phyloP scores from a whole-genome alignment of 2,329 filamentous ascomycete species.

The Monosporascus sp. region DNA sequence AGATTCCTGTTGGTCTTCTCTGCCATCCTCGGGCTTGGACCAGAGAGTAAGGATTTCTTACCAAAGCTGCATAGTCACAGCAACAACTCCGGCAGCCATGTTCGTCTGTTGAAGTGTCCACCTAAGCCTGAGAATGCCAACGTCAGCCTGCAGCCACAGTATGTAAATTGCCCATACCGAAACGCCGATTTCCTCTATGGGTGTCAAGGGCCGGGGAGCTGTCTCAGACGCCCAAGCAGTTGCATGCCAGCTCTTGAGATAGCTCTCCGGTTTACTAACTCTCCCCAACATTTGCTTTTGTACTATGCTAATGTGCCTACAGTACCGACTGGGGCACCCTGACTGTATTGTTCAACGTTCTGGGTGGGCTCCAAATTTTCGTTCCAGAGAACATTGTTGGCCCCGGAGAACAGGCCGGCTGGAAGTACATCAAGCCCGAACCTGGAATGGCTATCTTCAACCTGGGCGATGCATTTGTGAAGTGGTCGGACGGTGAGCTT shows the following conservation, averaged over 20 bases:
- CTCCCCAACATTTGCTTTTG: background rate
- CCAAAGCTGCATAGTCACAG: slow-evolving; percentile 10
- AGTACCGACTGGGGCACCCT: slow-evolving; percentile 11
- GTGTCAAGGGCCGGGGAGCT: too few species aligned
- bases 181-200: too few species aligned
- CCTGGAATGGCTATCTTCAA: slow-evolving; percentile 12
- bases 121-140: slow-evolving; percentile 5
- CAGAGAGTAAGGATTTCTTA: slow-evolving; percentile 4
- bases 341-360: slow-evolving; percentile 9
- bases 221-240: too few species aligned
- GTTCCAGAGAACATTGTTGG: slow-evolving; percentile 5
- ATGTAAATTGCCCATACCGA: background rate
- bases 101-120: slow-evolving; percentile 8
- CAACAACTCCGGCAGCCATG: slow-evolving; percentile 11
- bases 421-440: slow-evolving; percentile 10
- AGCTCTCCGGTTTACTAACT: too few species aligned
- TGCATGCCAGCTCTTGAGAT: too few species aligned
- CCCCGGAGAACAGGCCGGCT: slow-evolving; percentile 8
- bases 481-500: slow-evolving; percentile 10
- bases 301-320: background rate
- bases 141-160: slow-evolving; percentile 9
- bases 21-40: slow-evolving; percentile 7
- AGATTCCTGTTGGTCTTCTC: slow-evolving; percentile 4
- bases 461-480: slow-evolving; percentile 11
- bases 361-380: slow-evolving; percentile 9